Evolutionary conservation across 768 basidiomycete genomes (phyloP), one percentile per base, ranked within the genome.

Genomic region (Cubamyces lactineus): DNA sequence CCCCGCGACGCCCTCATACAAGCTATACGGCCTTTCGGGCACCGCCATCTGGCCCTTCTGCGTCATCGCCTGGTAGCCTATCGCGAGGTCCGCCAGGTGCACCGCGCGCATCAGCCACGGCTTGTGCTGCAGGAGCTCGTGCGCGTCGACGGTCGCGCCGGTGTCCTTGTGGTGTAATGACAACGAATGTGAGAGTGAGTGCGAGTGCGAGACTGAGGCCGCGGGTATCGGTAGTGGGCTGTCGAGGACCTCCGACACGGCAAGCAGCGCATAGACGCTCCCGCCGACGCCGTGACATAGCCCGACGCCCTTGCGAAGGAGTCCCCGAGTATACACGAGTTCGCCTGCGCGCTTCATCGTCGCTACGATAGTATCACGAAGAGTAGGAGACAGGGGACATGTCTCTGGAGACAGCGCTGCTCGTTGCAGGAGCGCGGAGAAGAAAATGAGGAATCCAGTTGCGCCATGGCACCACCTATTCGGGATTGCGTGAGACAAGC

Each of bases 381-480:
- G 66, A 16, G 64, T 45, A 1, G 70, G 49, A 16, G 70, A 50
- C 58, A 77, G 53, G 3, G 66, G 47, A 15, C 75, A 67, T 9
- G 57, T 43, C 41, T 56, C 48, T n/a, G 69, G 59, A 21, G 69
- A 65, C 24, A 48, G 53, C 16, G 67, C 61, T 2, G 72, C 64
- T 58, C 75, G 71, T 21, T 74, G 75, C 30, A 82, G 71, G 28
- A 79, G 66, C 1, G 78, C 81, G 0, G 80, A 78, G 11, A 86
- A 69, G 13, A 84, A 72, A 8, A 84, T 77, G 11, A 84, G 56
- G 28, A 83, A 74, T 2, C 81, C 84, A 0, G 84, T 72, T 13
- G 84, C 84, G 48, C 85, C 84, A 62, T 85, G 85, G 59, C 84
- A 86, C 85, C 84, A 85, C 61, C 85, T 84, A 60, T 12, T 6